These are phyloP conservation scores for Dioscorea dumetorum DNA, from an alignment of 106 monocot genomes.

Conservation along the genomic window DNA sequence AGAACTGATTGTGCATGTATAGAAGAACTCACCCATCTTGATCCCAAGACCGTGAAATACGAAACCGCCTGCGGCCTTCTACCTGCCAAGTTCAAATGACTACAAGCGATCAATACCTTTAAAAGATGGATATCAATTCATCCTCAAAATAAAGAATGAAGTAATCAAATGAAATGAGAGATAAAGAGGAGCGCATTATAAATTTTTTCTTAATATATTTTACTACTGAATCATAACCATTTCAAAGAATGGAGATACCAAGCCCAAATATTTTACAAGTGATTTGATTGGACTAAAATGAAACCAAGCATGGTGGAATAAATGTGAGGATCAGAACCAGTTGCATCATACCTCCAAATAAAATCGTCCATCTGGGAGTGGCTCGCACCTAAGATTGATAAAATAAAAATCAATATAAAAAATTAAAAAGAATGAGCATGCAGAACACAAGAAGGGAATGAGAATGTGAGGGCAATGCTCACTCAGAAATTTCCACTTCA, in stretches of 20 bases:
- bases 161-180: too few relatives aligned
- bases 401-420: neutral
- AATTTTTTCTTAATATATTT: too few relatives aligned
- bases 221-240: too few relatives aligned
- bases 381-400: conserved; percentile 65
- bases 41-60: conserved; percentile 71
- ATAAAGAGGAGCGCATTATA: too few relatives aligned
- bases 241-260: too few relatives aligned
- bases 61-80: conserved; percentile 84
- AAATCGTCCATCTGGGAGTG: conserved; percentile 96
- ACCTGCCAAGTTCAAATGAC: conserved; percentile 38
- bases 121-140: neutral
- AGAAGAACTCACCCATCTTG: conserved; percentile 82
- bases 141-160: too few relatives aligned
- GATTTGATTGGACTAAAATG: neutral
- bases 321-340: too few relatives aligned
- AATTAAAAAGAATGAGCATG: neutral
- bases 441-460: conserved; percentile 15
- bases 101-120: neutral
- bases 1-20: too few relatives aligned
- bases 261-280: too few relatives aligned
- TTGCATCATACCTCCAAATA: conserved; percentile 71
- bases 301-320: neutral
- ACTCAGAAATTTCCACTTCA: conserved; percentile 98
- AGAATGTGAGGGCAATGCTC: conserved; percentile 17